Conservation (phyloP, 495 filamentous ascomycete genomes). For the Margaritispora aquatica region DNA sequence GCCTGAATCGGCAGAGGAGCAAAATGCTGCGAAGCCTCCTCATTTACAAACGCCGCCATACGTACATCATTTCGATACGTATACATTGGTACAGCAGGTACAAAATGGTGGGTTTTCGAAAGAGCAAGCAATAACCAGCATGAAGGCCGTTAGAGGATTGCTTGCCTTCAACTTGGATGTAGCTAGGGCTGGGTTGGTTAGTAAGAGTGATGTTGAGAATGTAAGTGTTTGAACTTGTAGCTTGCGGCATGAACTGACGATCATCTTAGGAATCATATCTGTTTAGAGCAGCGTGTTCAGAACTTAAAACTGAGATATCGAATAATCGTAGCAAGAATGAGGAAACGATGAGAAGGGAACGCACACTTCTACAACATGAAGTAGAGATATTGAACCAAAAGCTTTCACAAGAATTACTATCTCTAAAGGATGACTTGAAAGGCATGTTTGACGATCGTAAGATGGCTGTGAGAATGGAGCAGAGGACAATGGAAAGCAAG, state of each 20-base stretch:
- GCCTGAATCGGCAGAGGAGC: slow-evolving; percentile 33
- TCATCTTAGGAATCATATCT: slow-evolving; percentile 67
- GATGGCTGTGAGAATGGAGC: slow-evolving; percentile 82
- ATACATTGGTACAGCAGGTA: slow-evolving; percentile 74
- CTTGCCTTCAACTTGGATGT: slow-evolving; percentile 73
- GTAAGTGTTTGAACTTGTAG: slow-evolving; percentile 15
- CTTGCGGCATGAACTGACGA: neutral
- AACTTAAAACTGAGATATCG: slow-evolving; percentile 77
- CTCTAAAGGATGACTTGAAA: slow-evolving; percentile 82
- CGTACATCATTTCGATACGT: slow-evolving; percentile 95
- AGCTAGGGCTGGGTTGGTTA: slow-evolving; percentile 66
- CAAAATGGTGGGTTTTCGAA: slow-evolving; percentile 59
- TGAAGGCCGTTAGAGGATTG: slow-evolving; percentile 79
- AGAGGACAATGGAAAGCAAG: slow-evolving; percentile 70
- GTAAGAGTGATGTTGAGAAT: slow-evolving; percentile 35
- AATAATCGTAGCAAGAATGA: slow-evolving; percentile 52
- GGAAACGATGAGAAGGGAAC: slow-evolving; percentile 69
- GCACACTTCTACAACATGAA: slow-evolving; percentile 83
- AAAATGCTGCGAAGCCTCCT: slow-evolving; percentile 37
- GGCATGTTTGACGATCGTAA: slow-evolving; percentile 95
- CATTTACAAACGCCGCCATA: slow-evolving; percentile 70
- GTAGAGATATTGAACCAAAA: slow-evolving; percentile 84
- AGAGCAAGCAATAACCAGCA: slow-evolving; percentile 66
- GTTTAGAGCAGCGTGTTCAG: slow-evolving; percentile 89
- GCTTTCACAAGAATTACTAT: slow-evolving; percentile 70